phyloP scores from a whole-genome alignment of 116 monocot species.

The Iris pallida region DNA sequence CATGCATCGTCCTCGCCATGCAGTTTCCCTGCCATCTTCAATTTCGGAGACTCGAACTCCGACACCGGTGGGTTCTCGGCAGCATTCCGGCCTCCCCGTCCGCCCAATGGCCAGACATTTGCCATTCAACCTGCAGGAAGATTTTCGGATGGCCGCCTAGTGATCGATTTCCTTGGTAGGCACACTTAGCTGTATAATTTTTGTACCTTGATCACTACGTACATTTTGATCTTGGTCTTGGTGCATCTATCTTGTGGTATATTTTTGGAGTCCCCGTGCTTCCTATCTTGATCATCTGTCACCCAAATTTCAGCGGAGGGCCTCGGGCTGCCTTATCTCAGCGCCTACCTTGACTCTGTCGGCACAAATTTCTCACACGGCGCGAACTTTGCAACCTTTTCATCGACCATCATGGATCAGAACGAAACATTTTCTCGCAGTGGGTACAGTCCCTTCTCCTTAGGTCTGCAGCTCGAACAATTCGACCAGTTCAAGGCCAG shows the following conservation, averaged over 20 bases:
- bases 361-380: slow-evolving; percentile 86
- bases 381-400: slow-evolving; percentile 91
- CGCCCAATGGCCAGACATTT: slow-evolving; percentile 18
- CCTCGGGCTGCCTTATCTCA: slow-evolving; percentile 56
- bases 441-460: slow-evolving; percentile 87
- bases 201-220: too few relatives aligned
- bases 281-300: too few relatives aligned
- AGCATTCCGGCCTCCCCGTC: slow-evolving; percentile 4
- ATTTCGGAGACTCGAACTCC: slow-evolving; percentile 22
- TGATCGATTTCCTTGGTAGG: slow-evolving; percentile 17
- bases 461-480: slow-evolving; percentile 80
- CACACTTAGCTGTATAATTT: too few relatives aligned
- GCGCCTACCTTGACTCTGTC: slow-evolving; percentile 79
- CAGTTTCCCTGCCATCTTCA: slow-evolving; percentile 18
- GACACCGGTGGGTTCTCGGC: slow-evolving; percentile 20
- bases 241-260: too few relatives aligned
- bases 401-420: slow-evolving; percentile 67
- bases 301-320: slow-evolving; percentile 29
- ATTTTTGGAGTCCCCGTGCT: too few relatives aligned
- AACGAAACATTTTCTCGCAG: slow-evolving; percentile 65
- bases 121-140: slow-evolving; percentile 9
- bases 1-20: too few relatives aligned
- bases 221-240: too few relatives aligned
- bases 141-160: slow-evolving; percentile 17
- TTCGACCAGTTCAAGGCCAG: slow-evolving; percentile 72